A percentile compares a stretch with the other conserved stretches of the same genome.
These are phyloP conservation scores for Macrolepiota albuminosa DNA, from an alignment of 768 basidiomycete species.

Conservation along the genomic window DNA sequence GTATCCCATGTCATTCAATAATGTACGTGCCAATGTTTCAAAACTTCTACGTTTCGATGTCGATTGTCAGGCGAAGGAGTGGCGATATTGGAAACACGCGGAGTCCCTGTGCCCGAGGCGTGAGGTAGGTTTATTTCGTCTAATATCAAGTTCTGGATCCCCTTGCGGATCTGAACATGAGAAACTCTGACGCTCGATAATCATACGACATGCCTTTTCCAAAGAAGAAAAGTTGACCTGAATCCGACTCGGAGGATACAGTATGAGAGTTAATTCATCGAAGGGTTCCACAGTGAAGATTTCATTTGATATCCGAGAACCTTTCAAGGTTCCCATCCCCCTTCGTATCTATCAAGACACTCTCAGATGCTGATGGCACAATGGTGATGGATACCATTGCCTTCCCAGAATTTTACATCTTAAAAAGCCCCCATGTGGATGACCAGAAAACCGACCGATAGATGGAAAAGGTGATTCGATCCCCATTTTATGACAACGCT, in stretches of 20 bases:
- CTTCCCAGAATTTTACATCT: not conserved
- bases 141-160: not conserved
- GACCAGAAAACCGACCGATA: not conserved
- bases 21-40: not conserved
- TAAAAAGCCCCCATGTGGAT: not conserved
- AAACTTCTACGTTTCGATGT: not conserved
- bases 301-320: not conserved
- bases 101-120: not conserved
- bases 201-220: not conserved
- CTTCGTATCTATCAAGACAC: not conserved
- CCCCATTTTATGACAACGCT: not conserved
- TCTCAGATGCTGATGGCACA: not conserved
- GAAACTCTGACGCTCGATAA: not conserved
- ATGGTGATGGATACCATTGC: not conserved
- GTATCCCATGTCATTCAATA: too few relatives aligned
- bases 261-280: not conserved
- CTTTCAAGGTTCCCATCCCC: not conserved
- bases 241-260: not conserved
- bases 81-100: not conserved
- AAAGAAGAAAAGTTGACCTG: not conserved
- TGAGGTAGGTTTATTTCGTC: not conserved
- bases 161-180: not conserved
- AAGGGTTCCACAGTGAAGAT: not conserved
- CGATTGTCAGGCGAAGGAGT: not conserved
- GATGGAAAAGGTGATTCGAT: not conserved